Base-by-base conservation (phyloP, 2,329 filamentous ascomycete species). In the Colletotrichum tropicicola region DNA sequence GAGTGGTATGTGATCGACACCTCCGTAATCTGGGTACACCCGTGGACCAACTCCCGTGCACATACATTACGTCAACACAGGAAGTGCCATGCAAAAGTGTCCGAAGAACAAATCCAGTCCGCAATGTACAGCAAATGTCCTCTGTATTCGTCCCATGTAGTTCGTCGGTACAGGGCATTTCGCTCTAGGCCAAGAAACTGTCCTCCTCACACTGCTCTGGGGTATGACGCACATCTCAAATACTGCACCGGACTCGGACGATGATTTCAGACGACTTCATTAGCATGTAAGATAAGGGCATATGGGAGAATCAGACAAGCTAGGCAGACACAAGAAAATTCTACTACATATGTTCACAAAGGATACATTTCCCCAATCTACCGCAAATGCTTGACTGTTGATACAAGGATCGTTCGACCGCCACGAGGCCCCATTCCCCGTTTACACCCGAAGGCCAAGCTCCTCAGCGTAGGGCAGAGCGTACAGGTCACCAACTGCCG, bases 391-490 rank as follows among this genome's bases (percentile, higher is more conserved):
- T 70, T 74, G 71, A 78, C 74, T 81, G 76, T 80, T 81, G 77
- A 71, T 81, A 81, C 79, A 81, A 74, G 74, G 71, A 60, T 67
- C 47, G 39, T 67, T 54, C 56, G 57, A 45, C 71, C 71, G 68
- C 68, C 70, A 70, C 68, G 68, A 71, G 66, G 68, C 44, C 62
- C 52, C 23, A 54, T 44, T 37, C 43, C 65, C 71, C 65, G 69
- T 88, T 88, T 97, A 99, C 87, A 97, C 93, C 79, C 91, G 93
- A 77, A 99, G 88, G 73, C 95, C 97, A 78, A 99, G 86, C 77
- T 99, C 96, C 82, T 94, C 92, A 70, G 94, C 96, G 77, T 91
- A 99, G 62, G 96, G 96, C 77, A 99, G 89, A 74, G 91, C 87
- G 80, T 93, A 91, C 73, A 99, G 87, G 78, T 99, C 96, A 79